Evolutionary conservation across 345 rosid species (phyloP).

Genomic region (Corymbia maculata): DNA sequence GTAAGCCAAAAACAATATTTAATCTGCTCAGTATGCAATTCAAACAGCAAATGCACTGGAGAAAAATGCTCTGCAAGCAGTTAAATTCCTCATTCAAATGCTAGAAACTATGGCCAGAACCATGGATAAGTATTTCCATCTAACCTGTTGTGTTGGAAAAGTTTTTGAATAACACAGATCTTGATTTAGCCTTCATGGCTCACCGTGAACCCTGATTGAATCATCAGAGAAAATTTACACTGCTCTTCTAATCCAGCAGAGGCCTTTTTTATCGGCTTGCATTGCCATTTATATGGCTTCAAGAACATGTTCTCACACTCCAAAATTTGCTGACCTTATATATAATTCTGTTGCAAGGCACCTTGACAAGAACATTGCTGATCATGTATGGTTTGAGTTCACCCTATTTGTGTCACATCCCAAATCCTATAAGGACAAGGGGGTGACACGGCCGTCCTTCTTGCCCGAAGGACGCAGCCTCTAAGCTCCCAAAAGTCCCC

Average conservation of each 20-base stretch:
- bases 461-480: too few relatives aligned
- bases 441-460: too few relatives aligned
- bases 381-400: too few relatives aligned
- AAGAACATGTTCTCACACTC: not conserved
- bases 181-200: not conserved
- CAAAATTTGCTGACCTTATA: not conserved
- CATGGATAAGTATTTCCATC: not conserved
- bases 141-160: not conserved
- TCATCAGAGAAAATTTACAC: not conserved
- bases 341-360: not conserved
- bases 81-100: not conserved
- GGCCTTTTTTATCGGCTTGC: not conserved
- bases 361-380: not conserved
- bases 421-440: too few relatives aligned
- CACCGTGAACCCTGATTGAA: not conserved
- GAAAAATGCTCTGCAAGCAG: not conserved
- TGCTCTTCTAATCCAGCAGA: not conserved
- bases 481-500: too few relatives aligned
- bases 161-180: not conserved
- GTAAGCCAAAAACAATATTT: not conserved
- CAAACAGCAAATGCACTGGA: not conserved
- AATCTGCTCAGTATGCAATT: not conserved
- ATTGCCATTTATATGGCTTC: not conserved
- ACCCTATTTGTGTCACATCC: too few relatives aligned
- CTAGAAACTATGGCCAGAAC: not conserved